A percentile compares a stretch with the other conserved stretches of the same genome.
These are phyloP conservation scores for Discostella stelligera DNA, from an alignment of 352 stramenopile genomes.

Conservation along the genomic window DNA sequence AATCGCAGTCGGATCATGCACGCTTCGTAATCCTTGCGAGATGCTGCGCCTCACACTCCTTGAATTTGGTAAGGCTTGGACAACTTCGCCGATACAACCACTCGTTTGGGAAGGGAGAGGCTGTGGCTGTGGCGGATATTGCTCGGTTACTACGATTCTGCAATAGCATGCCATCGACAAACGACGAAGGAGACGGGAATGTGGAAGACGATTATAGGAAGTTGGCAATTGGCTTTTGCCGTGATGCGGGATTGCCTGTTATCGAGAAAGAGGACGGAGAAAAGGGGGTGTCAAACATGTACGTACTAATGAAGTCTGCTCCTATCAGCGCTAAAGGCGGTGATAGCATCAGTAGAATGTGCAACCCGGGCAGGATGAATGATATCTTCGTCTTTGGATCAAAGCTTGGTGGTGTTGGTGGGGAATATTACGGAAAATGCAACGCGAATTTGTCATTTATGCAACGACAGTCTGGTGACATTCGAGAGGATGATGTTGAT, in stretches of 20 bases:
- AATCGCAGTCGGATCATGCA: slow-evolving; percentile 20
- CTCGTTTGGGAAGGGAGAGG: slow-evolving; percentile 50
- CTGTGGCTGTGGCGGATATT: slow-evolving; percentile 36
- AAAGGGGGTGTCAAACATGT: neutral
- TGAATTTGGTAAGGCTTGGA: slow-evolving; percentile 46
- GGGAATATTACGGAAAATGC: neutral
- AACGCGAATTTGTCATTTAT: slow-evolving; percentile 11
- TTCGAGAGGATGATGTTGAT: slow-evolving; percentile 21
- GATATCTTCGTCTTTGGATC: slow-evolving; percentile 54
- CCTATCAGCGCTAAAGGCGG: slow-evolving; percentile 40
- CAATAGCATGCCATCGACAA: neutral
- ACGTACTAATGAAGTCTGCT: slow-evolving; percentile 49
- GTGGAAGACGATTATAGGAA: slow-evolving; percentile 1
- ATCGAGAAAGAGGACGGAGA: slow-evolving; percentile 23
- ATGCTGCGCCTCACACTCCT: slow-evolving; percentile 40
- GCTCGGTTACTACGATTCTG: slow-evolving; percentile 33
- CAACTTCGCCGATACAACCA: slow-evolving; percentile 49
- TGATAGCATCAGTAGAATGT: slow-evolving; percentile 40
- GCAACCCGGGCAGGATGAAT: slow-evolving; percentile 47
- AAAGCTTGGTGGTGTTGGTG: slow-evolving; percentile 13
- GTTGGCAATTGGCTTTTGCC: slow-evolving; percentile 39
- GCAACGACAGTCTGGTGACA: neutral
- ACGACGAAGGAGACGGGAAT: neutral
- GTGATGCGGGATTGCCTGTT: slow-evolving; percentile 45
- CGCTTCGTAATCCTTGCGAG: slow-evolving; percentile 46